Percentiles rank a stretch among this genome's conserved stretches.
These are phyloP conservation scores for Leccinum griseonigrum DNA, from an alignment of 1,284 basidiomycete genomes.

Conservation along the genomic window DNA sequence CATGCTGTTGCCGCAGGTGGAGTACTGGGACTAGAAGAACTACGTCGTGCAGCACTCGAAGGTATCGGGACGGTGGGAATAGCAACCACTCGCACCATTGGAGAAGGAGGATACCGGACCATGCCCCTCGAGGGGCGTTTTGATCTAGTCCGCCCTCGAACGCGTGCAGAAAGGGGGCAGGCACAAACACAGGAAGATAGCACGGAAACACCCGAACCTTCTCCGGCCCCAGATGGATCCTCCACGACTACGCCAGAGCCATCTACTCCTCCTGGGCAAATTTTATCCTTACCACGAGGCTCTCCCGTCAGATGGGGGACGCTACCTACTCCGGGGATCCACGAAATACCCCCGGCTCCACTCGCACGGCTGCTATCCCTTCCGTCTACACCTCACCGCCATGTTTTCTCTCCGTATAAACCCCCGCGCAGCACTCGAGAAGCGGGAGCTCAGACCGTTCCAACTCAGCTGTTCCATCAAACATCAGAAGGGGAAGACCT, in stretches of 20 bases:
- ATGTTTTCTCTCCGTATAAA: conserved; percentile 17
- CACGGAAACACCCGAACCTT: conserved; percentile 7
- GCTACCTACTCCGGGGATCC: conserved; percentile 55
- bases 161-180: conserved; percentile 33
- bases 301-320: conserved; percentile 38
- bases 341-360: conserved; percentile 48
- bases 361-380: conserved; percentile 33
- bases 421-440: conserved; percentile 17
- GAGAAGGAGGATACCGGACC: conserved; percentile 30
- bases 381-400: conserved; percentile 30
- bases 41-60: conserved; percentile 61
- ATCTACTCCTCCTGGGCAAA: conserved; percentile 27
- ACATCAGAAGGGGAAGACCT: conserved; percentile 34
- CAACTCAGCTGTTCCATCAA: not conserved
- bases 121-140: conserved; percentile 81
- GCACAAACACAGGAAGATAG: not conserved
- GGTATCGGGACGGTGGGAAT: conserved; percentile 24
- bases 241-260: conserved; percentile 15
- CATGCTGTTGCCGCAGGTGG: conserved; percentile 23
- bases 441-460: conserved; percentile 21
- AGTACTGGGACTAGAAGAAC: conserved; percentile 62
- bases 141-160: conserved; percentile 74
- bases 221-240: conserved; percentile 8
- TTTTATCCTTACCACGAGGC: conserved; percentile 17
- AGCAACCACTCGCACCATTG: conserved; percentile 9